Evolutionary conservation across 306 rosid genomes (phyloP).

Genomic region (Aeschynomene evenia): DNA sequence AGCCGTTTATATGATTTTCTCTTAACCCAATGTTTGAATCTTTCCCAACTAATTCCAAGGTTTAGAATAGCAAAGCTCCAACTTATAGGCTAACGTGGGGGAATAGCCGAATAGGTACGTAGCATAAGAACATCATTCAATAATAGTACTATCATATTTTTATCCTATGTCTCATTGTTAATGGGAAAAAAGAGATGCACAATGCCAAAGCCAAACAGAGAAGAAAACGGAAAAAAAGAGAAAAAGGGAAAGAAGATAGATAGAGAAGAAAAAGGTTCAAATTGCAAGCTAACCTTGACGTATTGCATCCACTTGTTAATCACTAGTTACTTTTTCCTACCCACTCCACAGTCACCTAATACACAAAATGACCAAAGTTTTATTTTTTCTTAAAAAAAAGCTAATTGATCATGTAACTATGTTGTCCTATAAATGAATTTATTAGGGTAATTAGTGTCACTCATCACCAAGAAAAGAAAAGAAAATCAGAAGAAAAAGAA

Average conservation of each 20-base stretch:
- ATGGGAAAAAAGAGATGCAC: neutral
- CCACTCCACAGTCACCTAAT: constrained; percentile 41
- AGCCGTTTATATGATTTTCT: too few relatives aligned
- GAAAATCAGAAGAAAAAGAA: neutral
- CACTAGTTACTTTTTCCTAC: constrained; percentile 29
- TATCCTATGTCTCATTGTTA: neutral
- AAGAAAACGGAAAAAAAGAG: constrained; percentile 15
- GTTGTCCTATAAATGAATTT: constrained; percentile 13
- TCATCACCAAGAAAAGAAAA: too few relatives aligned
- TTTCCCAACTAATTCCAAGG: too few relatives aligned
- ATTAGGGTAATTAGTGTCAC: neutral
- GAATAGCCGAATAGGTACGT: too few relatives aligned
- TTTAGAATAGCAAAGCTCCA: too few relatives aligned
- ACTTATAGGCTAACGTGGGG: too few relatives aligned
- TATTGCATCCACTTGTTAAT: constrained; percentile 23
- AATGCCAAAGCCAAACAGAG: constrained; percentile 14
- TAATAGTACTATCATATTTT: neutral
- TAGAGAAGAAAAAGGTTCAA: neutral
- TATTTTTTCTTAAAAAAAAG: too few relatives aligned
- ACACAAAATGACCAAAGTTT: neutral
- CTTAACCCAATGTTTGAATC: too few relatives aligned
- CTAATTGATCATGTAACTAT: neutral
- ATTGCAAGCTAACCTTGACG: constrained; percentile 31
- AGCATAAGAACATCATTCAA: too few relatives aligned
- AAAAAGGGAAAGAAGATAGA: constrained; percentile 21